Percentiles rank a stretch among this genome's conserved stretches.
These are phyloP conservation scores for Melaleuca alternifolia DNA, from an alignment of 345 rosid species.

Conservation along the genomic window DNA sequence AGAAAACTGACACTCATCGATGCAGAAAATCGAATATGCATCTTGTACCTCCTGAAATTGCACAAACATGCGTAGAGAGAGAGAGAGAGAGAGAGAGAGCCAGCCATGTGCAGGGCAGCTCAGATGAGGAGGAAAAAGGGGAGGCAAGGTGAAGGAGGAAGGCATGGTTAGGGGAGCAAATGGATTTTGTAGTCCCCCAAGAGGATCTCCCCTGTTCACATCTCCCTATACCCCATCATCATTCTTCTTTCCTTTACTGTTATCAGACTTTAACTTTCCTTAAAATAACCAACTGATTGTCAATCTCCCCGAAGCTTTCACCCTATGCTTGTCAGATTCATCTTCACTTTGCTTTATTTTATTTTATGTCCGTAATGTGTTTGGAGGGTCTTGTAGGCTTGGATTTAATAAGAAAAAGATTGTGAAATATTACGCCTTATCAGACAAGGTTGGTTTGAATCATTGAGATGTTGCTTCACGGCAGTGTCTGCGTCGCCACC, in stretches of 20 bases:
- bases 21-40: not conserved
- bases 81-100: not conserved
- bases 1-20: not conserved
- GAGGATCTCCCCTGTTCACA: conserved; percentile 40
- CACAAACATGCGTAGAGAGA: not conserved
- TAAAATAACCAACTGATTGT: not conserved
- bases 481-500: not conserved
- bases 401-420: not conserved
- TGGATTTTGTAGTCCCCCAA: conserved; percentile 79
- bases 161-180: conserved; percentile 44
- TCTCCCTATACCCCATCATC: conserved; percentile 24
- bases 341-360: not conserved
- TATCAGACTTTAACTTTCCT: not conserved
- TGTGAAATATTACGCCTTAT: not conserved
- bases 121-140: conserved; percentile 3
- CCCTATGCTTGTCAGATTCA: not conserved
- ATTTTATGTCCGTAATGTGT: not conserved
- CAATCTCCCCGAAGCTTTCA: not conserved
- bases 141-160: conserved; percentile 6
- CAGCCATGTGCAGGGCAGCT: conserved; percentile 62
- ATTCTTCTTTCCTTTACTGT: conserved; percentile 3
- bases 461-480: not conserved
- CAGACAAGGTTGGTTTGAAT: not conserved
- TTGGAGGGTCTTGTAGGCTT: not conserved
- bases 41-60: not conserved